Evolutionary conservation across 345 rosid genomes (phyloP).

Genomic region (Capsella bursapastoris): DNA sequence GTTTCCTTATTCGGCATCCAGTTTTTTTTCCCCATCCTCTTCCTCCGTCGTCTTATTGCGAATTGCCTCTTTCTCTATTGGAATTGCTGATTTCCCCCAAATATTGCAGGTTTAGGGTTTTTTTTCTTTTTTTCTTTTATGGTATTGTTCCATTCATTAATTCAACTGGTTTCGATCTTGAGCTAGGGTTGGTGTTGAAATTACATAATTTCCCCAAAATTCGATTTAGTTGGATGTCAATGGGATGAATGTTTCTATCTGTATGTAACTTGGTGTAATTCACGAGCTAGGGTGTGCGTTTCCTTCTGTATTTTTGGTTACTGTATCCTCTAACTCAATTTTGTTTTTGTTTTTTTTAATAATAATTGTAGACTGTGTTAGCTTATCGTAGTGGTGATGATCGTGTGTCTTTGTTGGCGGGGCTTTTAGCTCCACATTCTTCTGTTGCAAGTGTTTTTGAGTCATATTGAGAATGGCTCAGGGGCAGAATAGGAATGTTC

Average conservation of each 20-base stretch:
- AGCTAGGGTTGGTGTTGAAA: constrained; percentile 29
- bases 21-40: background rate
- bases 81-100: constrained; percentile 24
- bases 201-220: background rate
- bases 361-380: constrained; percentile 1
- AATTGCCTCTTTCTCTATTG: constrained; percentile 6
- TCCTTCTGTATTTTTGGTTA: background rate
- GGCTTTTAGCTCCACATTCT: constrained; percentile 47
- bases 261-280: background rate
- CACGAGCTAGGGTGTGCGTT: constrained; percentile 16
- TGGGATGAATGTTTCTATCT: background rate
- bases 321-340: constrained; percentile 26
- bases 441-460: constrained; percentile 39
- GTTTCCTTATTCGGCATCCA: background rate
- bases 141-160: constrained; percentile 6
- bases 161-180: constrained; percentile 20
- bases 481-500: constrained; percentile 58
- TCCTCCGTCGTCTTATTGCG: constrained; percentile 12
- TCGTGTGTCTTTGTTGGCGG: constrained; percentile 17
- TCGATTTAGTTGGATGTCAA: background rate
- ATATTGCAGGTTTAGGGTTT: constrained; percentile 42
- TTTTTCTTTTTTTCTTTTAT: constrained; percentile 2
- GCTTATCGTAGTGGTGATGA: constrained; percentile 23
- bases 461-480: constrained; percentile 47
- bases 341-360: too few species aligned